A percentile compares a stretch with the other conserved stretches of the same genome.
These are phyloP conservation scores for Biscogniauxia mediterranea DNA, from an alignment of 2,329 filamentous ascomycete genomes.

Conservation along the genomic window DNA sequence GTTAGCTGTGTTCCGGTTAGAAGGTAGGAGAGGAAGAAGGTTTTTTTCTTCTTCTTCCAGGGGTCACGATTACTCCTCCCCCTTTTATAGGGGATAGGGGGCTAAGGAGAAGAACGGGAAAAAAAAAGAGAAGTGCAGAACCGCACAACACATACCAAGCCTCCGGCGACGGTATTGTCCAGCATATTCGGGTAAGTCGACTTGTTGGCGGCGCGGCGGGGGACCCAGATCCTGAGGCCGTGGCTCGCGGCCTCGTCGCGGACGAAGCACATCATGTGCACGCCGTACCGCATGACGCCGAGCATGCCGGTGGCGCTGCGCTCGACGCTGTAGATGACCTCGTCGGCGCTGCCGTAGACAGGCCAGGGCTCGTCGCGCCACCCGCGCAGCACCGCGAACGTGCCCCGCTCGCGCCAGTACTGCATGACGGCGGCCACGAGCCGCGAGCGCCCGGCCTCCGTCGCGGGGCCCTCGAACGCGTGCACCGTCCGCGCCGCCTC, in stretches of 20 bases:
- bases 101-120: too few relatives aligned
- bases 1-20: background rate
- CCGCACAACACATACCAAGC: constrained; percentile 47
- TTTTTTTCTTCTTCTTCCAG: background rate
- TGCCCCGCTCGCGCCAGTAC: constrained; percentile 67
- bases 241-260: constrained; percentile 41
- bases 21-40: background rate
- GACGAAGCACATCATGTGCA: constrained; percentile 77
- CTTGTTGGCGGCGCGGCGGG: constrained; percentile 72
- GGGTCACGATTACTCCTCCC: background rate
- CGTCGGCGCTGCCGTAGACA: constrained; percentile 64
- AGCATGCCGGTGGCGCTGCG: constrained; percentile 72
- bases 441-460: constrained; percentile 61
- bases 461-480: constrained; percentile 54
- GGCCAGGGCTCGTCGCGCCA: constrained; percentile 84
- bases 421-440: constrained; percentile 55
- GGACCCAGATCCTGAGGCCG: constrained; percentile 80
- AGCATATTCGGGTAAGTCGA: constrained; percentile 88
- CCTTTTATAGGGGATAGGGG: too few relatives aligned
- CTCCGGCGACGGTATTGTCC: constrained; percentile 89
- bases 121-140: too few relatives aligned
- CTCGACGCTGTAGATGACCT: constrained; percentile 72
- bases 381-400: constrained; percentile 71
- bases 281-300: constrained; percentile 74
- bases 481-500: constrained; percentile 59